Percentiles rank a stretch among this genome's conserved stretches.
phyloP scores from a whole-genome alignment of 225 moss, liverwort and hornwort genomes.

The Pseudoscleropodium purum region DNA sequence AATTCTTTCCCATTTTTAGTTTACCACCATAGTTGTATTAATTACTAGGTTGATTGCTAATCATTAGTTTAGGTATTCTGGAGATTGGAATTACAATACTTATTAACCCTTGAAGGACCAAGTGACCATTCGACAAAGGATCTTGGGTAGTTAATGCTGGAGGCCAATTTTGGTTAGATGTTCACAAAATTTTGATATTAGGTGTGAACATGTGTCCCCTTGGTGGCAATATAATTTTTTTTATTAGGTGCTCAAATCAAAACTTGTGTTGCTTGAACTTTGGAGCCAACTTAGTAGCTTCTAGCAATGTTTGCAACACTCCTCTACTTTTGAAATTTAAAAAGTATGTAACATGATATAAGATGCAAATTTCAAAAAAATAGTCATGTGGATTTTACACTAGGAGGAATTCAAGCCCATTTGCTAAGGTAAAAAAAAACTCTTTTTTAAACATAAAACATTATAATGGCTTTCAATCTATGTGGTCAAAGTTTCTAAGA shows the following conservation, averaged over 20 bases:
- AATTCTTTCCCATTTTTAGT: not conserved
- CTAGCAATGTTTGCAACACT: too few relatives aligned
- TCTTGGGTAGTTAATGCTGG: fast-evolving
- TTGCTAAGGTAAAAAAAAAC: too few relatives aligned
- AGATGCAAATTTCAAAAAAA: too few relatives aligned
- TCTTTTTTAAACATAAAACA: too few relatives aligned
- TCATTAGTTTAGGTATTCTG: not conserved
- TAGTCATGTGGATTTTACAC: too few relatives aligned
- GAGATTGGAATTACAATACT: not conserved
- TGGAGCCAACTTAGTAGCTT: too few relatives aligned
- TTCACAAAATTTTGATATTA: not conserved
- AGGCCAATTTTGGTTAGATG: not conserved
- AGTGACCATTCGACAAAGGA: not conserved
- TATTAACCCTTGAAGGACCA: not conserved
- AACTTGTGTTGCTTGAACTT: not conserved
- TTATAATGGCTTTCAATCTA: too few relatives aligned
- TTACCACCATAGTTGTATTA: not conserved
- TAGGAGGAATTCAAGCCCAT: too few relatives aligned
- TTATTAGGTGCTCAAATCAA: fast-evolving
- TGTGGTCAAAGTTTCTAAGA: too few relatives aligned
- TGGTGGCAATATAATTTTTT: not conserved
- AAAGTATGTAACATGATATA: too few relatives aligned
- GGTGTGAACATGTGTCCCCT: not conserved
- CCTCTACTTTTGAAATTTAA: too few relatives aligned
- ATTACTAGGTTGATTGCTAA: not conserved